Base-by-base conservation (phyloP, 257 asterid genomes). In the Linaria vulgaris region DNA sequence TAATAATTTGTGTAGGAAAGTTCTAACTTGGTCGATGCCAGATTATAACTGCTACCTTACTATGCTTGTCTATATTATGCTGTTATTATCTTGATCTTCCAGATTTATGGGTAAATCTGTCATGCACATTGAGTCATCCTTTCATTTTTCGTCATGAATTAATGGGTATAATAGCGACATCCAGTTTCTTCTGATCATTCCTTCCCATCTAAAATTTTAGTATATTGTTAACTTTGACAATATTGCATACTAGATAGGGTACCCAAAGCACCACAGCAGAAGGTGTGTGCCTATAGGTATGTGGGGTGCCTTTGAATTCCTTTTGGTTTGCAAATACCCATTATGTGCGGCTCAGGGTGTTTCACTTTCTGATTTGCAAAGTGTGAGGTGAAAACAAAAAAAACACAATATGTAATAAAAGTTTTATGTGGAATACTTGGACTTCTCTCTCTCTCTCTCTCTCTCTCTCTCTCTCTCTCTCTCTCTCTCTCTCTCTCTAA, bases 11-110 rank as follows among this genome's bases (percentile, higher is more conserved):
- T 45, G 56, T 61, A 60, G 30, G 44, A 15, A 52, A 22, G 17
- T 37, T 19, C 15, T 22, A n/a, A 22, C 69, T 51, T 52, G 38
- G 55, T 45, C 14, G 56, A 17, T 45, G 56, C 63, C 66, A 50
- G 22, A 13, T 19, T 47, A 51, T 27, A 54, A 38, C 17, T 12
- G 24, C 37, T 61, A n/a, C 68, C 9, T 45, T 34, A 6, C 31
- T 22, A n/a, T 63, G 48, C 49, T 39, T 63, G 8, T 27, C 43
- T 45, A 17, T 17, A 54, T 59, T n/a, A 69, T 16, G n/a, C 34
- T 16, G 17, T 13, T 25, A 2, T 27, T 27, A 14, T 16, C 41
- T 53, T 14, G n/a, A 5, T 47, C 51, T 54, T 67, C 52, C 51
- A 56, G 13, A 38, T 65, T 56, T 58, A 34, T 41, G 12, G 16